Base-by-base conservation (phyloP, 1,284 basidiomycete genomes). In the Agroathelia rolfsii region DNA sequence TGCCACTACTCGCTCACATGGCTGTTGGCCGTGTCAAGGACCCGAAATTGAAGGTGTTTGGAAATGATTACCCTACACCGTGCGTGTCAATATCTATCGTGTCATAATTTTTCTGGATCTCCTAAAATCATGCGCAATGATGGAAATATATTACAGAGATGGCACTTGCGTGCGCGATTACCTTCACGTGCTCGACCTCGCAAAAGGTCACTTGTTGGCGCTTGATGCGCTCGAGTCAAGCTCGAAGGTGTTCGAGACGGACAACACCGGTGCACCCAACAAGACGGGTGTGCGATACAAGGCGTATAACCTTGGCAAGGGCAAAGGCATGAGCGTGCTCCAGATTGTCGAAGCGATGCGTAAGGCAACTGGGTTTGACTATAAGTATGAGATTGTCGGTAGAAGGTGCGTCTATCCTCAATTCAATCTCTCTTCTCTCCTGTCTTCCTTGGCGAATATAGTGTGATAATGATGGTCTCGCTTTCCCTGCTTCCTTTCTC, bases 91-190 rank as follows among this genome's bases (percentile, higher is more conserved):
- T 11, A 6, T 22, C 25, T 10, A 13, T n/a, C 19, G n/a, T 7
- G 15, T 17, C 20, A 12, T 3, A 22, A 8, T 11, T 24, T 19
- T 6, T 22, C 16, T 28, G 8, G 31, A 3, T 11, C 14, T 32
- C 15, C 12, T 19, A 3, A 8, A 4, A 0, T 17, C 10, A 12
- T 26, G 21, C 11, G 21, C 7, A 19, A 12, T 3, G 14, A 41
- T 13, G 39, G 37, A 45, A 35, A 45, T 34, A n/a, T 14, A 34
- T 39, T 6, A 28, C 36, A 83, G 84, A 23, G 94, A 99, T 54
- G 94, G 94, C 11, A 97, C 92, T 4, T 96, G 92, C 49, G 87
- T 95, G 18, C 85, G 95, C 36, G 95, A 99, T 64, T 99, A 98
- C 64, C 72, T 99, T 18, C 95, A 99, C 59, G 78, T 98, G 40